Conservation (phyloP, 2,329 filamentous ascomycete species). For the Paraphoma sp. region DNA sequence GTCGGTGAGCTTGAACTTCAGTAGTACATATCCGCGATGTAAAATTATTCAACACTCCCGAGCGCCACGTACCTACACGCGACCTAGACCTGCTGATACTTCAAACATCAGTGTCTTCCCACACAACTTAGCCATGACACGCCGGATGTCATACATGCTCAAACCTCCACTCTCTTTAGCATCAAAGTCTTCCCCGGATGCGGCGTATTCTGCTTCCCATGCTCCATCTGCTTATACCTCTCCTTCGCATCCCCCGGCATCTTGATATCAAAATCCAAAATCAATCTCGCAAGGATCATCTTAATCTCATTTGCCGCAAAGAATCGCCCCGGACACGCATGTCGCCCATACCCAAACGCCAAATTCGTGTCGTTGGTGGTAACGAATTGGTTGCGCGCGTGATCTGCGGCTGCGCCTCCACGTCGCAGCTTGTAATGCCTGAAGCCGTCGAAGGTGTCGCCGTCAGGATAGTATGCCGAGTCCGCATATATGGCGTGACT, state of each 20-base stretch:
- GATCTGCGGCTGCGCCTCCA: slow-evolving; percentile 23
- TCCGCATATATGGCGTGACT: slow-evolving; percentile 36
- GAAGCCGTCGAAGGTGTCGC: slow-evolving; percentile 40
- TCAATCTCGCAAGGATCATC: slow-evolving; percentile 35
- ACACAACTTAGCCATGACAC: too few species aligned
- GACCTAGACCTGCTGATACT: too few species aligned
- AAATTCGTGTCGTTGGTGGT: slow-evolving; percentile 33
- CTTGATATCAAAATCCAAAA: slow-evolving; percentile 38
- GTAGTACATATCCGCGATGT: too few species aligned
- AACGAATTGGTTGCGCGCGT: slow-evolving; percentile 42
- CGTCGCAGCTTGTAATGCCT: slow-evolving; percentile 39
- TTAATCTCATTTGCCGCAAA: slow-evolving; percentile 45
- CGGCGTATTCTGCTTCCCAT: slow-evolving; percentile 16
- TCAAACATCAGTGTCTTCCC: too few species aligned
- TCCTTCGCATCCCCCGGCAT: slow-evolving; percentile 22
- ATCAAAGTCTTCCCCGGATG: slow-evolving; percentile 20
- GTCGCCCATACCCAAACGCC: slow-evolving; percentile 38
- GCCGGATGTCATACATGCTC: neutral
- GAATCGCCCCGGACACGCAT: slow-evolving; percentile 44
- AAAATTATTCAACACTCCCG: too few species aligned
- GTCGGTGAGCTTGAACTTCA: too few species aligned
- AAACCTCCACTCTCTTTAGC: slow-evolving; percentile 24
- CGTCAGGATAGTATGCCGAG: slow-evolving; percentile 24
- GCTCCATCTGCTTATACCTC: slow-evolving; percentile 21
- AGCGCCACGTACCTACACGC: too few species aligned